Conservation (phyloP, 169 alveolate genomes). For the Babesia sp. region DNA sequence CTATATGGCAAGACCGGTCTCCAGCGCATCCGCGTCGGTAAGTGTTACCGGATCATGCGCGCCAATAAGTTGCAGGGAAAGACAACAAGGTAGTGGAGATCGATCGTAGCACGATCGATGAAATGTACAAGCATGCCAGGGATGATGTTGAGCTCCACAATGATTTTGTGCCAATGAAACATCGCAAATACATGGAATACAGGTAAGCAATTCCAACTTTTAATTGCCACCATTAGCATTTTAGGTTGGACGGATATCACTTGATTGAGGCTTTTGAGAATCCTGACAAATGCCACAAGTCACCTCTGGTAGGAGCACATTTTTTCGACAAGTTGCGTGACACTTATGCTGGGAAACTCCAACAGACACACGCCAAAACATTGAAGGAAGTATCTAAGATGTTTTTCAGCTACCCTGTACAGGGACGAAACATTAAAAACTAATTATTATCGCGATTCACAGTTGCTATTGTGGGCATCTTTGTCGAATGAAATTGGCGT, state of each 20-base stretch:
- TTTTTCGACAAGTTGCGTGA: slow-evolving; percentile 59
- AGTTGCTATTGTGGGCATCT: not conserved
- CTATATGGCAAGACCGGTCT: slow-evolving; percentile 66
- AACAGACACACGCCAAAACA: slow-evolving; percentile 32
- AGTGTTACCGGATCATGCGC: not conserved
- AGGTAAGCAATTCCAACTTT: slow-evolving; percentile 23
- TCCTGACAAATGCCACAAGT: slow-evolving; percentile 63
- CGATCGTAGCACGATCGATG: slow-evolving; percentile 45
- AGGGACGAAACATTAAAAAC: slow-evolving; percentile 32
- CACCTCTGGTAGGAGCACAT: slow-evolving; percentile 44
- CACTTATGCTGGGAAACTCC: slow-evolving; percentile 43
- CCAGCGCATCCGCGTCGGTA: slow-evolving; percentile 67
- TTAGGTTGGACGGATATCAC: slow-evolving; percentile 58
- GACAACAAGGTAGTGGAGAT: slow-evolving; percentile 52
- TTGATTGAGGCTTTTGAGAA: slow-evolving; percentile 66
- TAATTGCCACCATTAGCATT: not conserved
- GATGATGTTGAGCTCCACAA: slow-evolving; percentile 65
- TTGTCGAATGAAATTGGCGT: not conserved
- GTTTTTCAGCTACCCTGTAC: slow-evolving; percentile 54
- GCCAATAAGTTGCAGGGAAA: slow-evolving; percentile 30
- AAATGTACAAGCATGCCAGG: slow-evolving; percentile 44
- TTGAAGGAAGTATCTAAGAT: slow-evolving; percentile 28
- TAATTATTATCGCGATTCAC: not conserved
- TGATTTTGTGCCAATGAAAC: slow-evolving; percentile 63
- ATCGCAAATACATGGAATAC: slow-evolving; percentile 64